Evolutionary conservation across 441 rosid species (phyloP).

Genomic region (Syzygium malaccense): DNA sequence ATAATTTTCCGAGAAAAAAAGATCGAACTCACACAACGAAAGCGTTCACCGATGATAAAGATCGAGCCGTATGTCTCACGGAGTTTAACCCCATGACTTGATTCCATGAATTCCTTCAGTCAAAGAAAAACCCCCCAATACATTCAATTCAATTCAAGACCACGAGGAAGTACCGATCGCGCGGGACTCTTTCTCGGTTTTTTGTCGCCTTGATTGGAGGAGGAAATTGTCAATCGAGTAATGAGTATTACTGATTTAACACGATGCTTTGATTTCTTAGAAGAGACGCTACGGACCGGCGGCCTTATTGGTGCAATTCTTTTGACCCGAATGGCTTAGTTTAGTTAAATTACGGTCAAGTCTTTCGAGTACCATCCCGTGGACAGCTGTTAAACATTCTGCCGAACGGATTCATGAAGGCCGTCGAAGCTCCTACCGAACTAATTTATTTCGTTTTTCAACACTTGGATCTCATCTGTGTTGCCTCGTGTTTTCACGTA

Average conservation of each 20-base stretch:
- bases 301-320: not conserved
- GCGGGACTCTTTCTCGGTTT: not conserved
- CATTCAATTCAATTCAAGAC: not conserved
- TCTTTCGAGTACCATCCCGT: not conserved
- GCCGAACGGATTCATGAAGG: not conserved
- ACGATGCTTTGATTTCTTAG: not conserved
- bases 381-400: not conserved
- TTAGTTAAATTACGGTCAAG: not conserved
- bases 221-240: not conserved
- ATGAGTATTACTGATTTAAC: not conserved
- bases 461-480: not conserved
- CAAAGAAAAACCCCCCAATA: not conserved
- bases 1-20: not conserved
- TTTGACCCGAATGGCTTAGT: not conserved
- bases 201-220: not conserved
- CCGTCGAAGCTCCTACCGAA: not conserved
- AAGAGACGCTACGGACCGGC: not conserved
- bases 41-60: not conserved
- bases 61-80: not conserved
- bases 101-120: not conserved
- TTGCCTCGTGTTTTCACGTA: too few relatives aligned
- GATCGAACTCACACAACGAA: not conserved
- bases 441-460: not conserved
- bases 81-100: not conserved
- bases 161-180: not conserved